Base-by-base conservation (phyloP, 495 filamentous ascomycete species). In the Penicillium herquei region DNA sequence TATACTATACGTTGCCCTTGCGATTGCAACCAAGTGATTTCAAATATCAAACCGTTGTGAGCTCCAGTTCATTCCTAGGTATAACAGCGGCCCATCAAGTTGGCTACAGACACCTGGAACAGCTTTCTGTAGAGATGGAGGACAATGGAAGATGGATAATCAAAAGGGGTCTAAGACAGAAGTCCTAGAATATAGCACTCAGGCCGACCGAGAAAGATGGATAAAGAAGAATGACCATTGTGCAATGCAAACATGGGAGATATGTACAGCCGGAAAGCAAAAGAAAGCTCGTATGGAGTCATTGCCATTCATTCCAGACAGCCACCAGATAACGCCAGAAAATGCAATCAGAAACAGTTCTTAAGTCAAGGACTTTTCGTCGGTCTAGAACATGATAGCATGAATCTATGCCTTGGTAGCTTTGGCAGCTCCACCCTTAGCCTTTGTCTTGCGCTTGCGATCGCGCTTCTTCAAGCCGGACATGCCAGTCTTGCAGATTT, bases 401-500 rank as follows among this genome's bases (percentile, higher is more conserved):
- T 26, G 21, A 26, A 26, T 53, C 67, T 72, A 81, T 53, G 69
- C 70, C 63, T 80, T 77, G 1, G 58, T 32, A 55, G 62, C 77
- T 63, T 84, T 85, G 75, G 82, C 84, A 51, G 71, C 69, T 45
- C 61, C 68, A 5, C 66, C 75, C 75, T 84, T 89, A 70, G 83
- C 88, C 81, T 88, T 90, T 52, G 84, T 84, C 78, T 68, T 68
- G 49, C 62, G 62, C 74, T 89, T 89, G 79, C 91, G 80, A 78
- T 97, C 92, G 51, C 93, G 76, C 76, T 95, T 96, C 88, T 96
- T 98, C 77, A 98, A 63, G 16, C 80, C 84, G 30, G 82, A 77
- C 92, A 97, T 98, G 14, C 92, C 91, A 0, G 78, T 72, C 75
- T 94, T 97, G 70, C 91, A 96, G 7, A 90, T 79, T 61, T 98